Evolutionary conservation across 352 stramenopile genomes (phyloP).

Genomic region (Globisporangium emineosum): DNA sequence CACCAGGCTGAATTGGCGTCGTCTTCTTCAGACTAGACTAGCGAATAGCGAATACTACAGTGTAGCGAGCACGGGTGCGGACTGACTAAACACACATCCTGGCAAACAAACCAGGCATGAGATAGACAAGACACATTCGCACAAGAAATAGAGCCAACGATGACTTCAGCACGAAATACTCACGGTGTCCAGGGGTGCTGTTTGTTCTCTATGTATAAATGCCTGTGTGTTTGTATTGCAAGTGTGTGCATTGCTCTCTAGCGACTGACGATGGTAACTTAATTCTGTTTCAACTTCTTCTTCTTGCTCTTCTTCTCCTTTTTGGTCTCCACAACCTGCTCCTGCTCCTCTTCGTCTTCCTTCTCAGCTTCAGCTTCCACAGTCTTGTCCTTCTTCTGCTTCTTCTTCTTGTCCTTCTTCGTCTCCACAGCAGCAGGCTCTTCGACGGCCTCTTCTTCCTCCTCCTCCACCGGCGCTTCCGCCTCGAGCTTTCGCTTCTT

Average conservation of each 20-base stretch:
- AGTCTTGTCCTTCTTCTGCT: conserved; percentile 29
- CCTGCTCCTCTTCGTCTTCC: conserved; percentile 15
- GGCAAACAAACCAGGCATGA: neutral
- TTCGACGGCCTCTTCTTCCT: conserved; percentile 7
- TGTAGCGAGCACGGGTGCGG: neutral
- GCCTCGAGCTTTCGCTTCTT: conserved; percentile 23
- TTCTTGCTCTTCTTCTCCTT: conserved; percentile 31
- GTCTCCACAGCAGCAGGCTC: conserved; percentile 14
- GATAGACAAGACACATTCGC: too few species aligned
- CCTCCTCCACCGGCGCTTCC: conserved; percentile 8
- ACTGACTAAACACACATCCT: neutral
- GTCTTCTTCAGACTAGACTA: neutral
- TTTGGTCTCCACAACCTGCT: conserved; percentile 12
- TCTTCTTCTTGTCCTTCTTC: conserved; percentile 25
- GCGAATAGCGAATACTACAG: neutral
- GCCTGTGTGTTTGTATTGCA: neutral
- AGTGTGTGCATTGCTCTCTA: neutral
- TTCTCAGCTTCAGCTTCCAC: conserved; percentile 2
- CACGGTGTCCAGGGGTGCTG: neutral
- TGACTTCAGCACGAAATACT: too few species aligned
- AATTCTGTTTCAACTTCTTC: conserved; percentile 33
- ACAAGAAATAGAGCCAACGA: neutral
- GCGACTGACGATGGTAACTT: neutral
- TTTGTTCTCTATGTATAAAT: neutral
- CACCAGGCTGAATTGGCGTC: neutral